phyloP scores from a whole-genome alignment of 2,329 filamentous ascomycete genomes.

The Juglanconis sp. region DNA sequence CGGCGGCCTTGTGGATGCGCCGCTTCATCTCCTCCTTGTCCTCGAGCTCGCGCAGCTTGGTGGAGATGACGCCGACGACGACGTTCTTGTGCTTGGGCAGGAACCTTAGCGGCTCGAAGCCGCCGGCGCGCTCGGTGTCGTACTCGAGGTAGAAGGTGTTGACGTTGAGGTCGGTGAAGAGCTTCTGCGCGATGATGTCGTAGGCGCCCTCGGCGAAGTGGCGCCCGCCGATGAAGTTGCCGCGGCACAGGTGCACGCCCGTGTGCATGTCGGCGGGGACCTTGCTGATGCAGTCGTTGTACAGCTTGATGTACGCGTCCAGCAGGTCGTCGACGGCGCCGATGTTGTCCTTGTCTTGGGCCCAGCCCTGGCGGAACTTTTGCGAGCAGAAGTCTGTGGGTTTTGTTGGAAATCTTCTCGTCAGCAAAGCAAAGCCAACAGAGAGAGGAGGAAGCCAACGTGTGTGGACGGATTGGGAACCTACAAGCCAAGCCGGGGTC shows the following conservation, averaged over 20 bases:
- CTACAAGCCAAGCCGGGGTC: slow-evolving; percentile 66
- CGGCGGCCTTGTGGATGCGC: slow-evolving; percentile 58
- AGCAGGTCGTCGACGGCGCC: slow-evolving; percentile 68
- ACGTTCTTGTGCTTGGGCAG: slow-evolving; percentile 61
- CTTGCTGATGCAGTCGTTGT: slow-evolving; percentile 67
- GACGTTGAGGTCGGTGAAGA: slow-evolving; percentile 61
- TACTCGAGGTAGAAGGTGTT: slow-evolving; percentile 70
- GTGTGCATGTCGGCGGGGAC: slow-evolving; percentile 69
- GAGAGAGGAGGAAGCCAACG: background rate
- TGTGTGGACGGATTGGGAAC: slow-evolving; percentile 25
- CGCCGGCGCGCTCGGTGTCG: slow-evolving; percentile 61
- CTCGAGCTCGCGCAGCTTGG: slow-evolving; percentile 60
- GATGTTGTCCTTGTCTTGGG: slow-evolving; percentile 63
- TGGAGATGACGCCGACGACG: slow-evolving; percentile 62
- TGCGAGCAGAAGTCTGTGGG: slow-evolving; percentile 67
- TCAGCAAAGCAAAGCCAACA: background rate
- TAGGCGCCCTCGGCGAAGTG: slow-evolving; percentile 67
- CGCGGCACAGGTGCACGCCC: slow-evolving; percentile 71
- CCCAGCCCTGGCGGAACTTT: slow-evolving; percentile 69
- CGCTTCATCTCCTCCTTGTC: slow-evolving; percentile 62
- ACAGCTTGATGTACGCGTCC: slow-evolving; percentile 72
- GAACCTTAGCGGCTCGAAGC: slow-evolving; percentile 62
- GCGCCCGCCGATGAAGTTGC: slow-evolving; percentile 64
- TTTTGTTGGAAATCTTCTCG: too few species aligned
- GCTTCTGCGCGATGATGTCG: slow-evolving; percentile 63